Evolutionary conservation across 2,329 filamentous ascomycete species (phyloP), one percentile per base, ranked within the genome.

Genomic region (Alternaria arborescens): DNA sequence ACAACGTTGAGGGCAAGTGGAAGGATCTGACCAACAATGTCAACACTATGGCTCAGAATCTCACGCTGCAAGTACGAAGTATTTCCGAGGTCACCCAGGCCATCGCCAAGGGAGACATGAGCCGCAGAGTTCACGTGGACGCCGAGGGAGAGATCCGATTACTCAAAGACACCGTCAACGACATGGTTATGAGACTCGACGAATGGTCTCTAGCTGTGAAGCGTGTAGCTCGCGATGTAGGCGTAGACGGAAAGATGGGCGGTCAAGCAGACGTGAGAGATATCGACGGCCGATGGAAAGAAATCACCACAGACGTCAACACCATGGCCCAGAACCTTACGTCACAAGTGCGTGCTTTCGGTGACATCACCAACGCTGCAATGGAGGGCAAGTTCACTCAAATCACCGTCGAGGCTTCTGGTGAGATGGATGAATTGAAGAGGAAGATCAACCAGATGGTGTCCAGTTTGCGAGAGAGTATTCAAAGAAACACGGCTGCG

Each of bases 361-460:
- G 94, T 55, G 94, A 98, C 77, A 98, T 99, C 72, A 97, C 94
- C n/a, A 97, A 97, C 78, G 89, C 95, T 38, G 95, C 95, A 28
- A 97, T 94, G 60, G 94, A 97, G 76, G 95, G 95, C 65, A 94
- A 99, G 79, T 98, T 98, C 78, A 97, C 93, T 24, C 97, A 97
- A 77, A 88, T 99, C 77, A 97, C 95, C 48, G 94, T 99, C 18
- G 94, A 97, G 78, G 95, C 95, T 20, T 97, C 94, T 12, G 95
- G 95, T 66, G 95, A 99, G 80, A 98, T 99, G 95, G 95, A 98
- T 80, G 94, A 98, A 79, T 85, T 99, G 71, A 99, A 99, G 82
- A 89, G 94, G 73, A 98, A 98, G 85, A 98, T 99, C 86, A 99
- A 98, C 78, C 92, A 96, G 82, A 99, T 99, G 95, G 94, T 98